These are phyloP conservation scores for Cinnamomum micranthum DNA, from an alignment of 164 flowering plant species.

Conservation along the genomic window DNA sequence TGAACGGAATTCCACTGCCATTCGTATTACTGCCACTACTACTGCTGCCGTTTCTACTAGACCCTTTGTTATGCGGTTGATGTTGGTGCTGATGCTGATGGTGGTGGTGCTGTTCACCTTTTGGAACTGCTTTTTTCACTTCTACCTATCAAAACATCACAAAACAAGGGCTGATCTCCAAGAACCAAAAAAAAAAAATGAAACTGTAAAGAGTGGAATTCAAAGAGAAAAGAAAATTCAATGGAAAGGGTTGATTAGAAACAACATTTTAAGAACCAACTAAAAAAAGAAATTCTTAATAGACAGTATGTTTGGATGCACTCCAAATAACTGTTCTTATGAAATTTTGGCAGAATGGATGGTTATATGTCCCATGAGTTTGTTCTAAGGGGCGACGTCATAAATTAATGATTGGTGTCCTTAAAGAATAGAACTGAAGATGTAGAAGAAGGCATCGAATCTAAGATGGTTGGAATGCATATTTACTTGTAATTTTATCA, in stretches of 20 bases:
- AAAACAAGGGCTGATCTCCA: background rate
- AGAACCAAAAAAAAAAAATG: background rate
- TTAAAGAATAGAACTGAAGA: too few species aligned
- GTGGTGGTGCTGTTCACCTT: constrained; percentile 42
- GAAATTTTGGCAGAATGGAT: background rate
- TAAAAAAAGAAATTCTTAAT: background rate
- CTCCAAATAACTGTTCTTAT: background rate
- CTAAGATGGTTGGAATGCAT: too few species aligned
- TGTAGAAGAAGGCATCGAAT: too few species aligned
- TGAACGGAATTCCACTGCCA: constrained; percentile 25
- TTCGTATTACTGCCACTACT: constrained; percentile 15
- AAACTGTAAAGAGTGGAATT: background rate
- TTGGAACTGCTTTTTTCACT: constrained; percentile 65
- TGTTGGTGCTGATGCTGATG: constrained; percentile 25
- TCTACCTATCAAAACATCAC: constrained; percentile 50
- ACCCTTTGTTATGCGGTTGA: constrained; percentile 24
- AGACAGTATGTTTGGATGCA: background rate
- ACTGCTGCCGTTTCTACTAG: constrained; percentile 18
- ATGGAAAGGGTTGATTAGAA: background rate
- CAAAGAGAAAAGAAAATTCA: background rate
- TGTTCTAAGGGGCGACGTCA: too few species aligned
- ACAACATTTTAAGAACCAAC: background rate
- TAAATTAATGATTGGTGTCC: too few species aligned
- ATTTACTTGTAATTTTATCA: too few species aligned
- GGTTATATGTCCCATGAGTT: too few species aligned